phyloP scores from a whole-genome alignment of 345 rosid genomes.

The Citrus australasica region DNA sequence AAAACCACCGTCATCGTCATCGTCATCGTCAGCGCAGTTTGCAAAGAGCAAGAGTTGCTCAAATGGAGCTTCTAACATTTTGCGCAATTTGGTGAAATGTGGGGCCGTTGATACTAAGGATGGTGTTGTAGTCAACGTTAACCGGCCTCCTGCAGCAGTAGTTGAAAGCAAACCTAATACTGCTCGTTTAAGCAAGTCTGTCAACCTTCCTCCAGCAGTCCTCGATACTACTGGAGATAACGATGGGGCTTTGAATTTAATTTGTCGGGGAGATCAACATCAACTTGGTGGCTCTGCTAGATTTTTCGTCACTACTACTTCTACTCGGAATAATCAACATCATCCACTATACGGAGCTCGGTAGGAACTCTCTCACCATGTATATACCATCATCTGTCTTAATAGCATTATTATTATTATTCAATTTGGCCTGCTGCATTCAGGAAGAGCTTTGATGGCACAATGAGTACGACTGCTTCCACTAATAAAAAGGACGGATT shows the following conservation, averaged over 20 bases:
- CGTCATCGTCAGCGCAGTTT: constrained; percentile 16
- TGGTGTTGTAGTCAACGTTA: constrained; percentile 35
- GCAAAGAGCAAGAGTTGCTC: constrained; percentile 37
- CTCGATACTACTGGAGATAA: background rate
- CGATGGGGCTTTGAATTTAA: background rate
- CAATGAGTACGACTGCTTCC: constrained; percentile 26
- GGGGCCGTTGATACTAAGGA: constrained; percentile 51
- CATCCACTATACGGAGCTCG: constrained; percentile 32
- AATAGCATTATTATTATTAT: background rate
- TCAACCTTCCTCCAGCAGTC: background rate
- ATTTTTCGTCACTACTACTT: constrained; percentile 23
- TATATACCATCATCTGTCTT: background rate
- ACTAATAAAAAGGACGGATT: constrained; percentile 27
- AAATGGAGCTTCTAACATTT: constrained; percentile 36
- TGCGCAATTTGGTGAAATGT: constrained; percentile 48
- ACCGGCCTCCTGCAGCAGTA: too few species aligned
- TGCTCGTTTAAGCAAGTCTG: background rate
- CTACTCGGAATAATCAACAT: constrained; percentile 37
- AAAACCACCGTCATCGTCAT: constrained; percentile 20
- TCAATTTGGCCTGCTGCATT: background rate
- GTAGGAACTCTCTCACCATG: constrained; percentile 14
- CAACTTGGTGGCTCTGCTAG: constrained; percentile 18
- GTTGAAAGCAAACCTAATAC: background rate
- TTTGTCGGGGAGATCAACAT: constrained; percentile 9
- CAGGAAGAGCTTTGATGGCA: constrained; percentile 45